These are phyloP conservation scores for Ophiosphaerella korrae DNA, from an alignment of 2,329 filamentous ascomycete species.

Conservation along the genomic window DNA sequence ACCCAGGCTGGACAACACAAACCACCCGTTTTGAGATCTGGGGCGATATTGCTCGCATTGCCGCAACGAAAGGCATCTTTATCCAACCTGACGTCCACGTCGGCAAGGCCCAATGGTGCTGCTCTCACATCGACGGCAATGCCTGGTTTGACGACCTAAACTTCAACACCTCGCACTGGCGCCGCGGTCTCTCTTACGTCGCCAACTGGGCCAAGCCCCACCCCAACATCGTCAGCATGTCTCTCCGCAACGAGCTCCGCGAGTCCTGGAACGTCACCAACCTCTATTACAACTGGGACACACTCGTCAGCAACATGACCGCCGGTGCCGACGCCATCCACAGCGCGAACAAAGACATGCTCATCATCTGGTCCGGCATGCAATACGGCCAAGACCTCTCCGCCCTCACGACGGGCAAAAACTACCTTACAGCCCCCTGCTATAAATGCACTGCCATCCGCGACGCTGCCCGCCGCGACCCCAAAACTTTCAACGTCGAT, in stretches of 20 bases:
- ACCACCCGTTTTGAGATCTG: constrained; percentile 50
- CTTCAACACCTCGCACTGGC: constrained; percentile 62
- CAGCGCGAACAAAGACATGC: constrained; percentile 56
- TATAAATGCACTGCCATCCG: constrained; percentile 49
- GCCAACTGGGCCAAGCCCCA: constrained; percentile 56
- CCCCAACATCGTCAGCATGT: constrained; percentile 61
- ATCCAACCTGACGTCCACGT: constrained; percentile 40
- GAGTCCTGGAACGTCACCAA: constrained; percentile 36
- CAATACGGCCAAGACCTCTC: constrained; percentile 61
- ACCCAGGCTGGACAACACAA: constrained; percentile 45
- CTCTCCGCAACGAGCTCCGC: constrained; percentile 63
- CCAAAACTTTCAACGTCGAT: constrained; percentile 54
- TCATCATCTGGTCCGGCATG: constrained; percentile 62
- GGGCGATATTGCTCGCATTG: constrained; percentile 32
- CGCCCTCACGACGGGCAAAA: constrained; percentile 44
- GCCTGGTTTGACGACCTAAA: constrained; percentile 62
- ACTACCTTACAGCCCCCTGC: constrained; percentile 45
- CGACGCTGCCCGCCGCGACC: constrained; percentile 51
- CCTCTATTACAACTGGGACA: constrained; percentile 39
- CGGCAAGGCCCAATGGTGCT: constrained; percentile 43
- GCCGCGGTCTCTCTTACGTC: constrained; percentile 58
- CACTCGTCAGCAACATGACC: constrained; percentile 49
- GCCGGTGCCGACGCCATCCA: constrained; percentile 58
- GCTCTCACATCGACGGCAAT: constrained; percentile 57
- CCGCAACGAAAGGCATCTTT: constrained; percentile 36